Conservation (phyloP, 192 early-diverging fungal genomes). For the Coemansia sp. region DNA sequence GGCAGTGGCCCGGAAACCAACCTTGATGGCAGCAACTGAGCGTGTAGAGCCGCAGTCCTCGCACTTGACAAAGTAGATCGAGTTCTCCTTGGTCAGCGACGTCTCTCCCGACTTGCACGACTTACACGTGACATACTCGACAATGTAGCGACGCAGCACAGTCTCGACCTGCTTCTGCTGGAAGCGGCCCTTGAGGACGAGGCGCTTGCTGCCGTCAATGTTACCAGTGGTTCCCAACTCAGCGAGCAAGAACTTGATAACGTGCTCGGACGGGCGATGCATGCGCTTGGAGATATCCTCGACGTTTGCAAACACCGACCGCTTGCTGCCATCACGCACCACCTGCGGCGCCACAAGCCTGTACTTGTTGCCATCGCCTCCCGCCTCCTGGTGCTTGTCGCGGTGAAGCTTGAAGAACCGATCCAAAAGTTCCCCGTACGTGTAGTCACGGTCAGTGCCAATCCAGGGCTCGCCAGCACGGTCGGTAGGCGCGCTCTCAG, state of each 20-base stretch:
- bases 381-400: conserved; percentile 92
- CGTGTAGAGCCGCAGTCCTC: conserved; percentile 93
- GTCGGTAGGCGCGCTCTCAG: conserved; percentile 43
- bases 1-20: conserved; percentile 92
- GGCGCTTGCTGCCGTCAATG: conserved; percentile 84
- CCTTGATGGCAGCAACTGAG: conserved; percentile 95
- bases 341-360: conserved; percentile 93
- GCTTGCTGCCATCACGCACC: conserved; percentile 91
- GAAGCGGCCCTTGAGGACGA: conserved; percentile 98
- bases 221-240: conserved; percentile 99
- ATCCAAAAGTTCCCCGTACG: conserved; percentile 85
- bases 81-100: conserved; percentile 91
- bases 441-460: conserved; percentile 89
- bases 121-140: conserved; percentile 99
- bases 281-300: conserved; percentile 94
- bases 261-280: conserved; percentile 93
- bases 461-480: conserved; percentile 78
- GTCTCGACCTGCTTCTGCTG: conserved; percentile 99
- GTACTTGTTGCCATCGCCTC: conserved; percentile 91
- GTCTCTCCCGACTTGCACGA: conserved; percentile 97
- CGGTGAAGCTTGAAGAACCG: conserved; percentile 90
- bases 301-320: conserved; percentile 94
- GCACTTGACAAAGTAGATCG: conserved; percentile 96
- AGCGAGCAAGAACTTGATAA: conserved; percentile 97
- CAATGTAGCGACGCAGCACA: conserved; percentile 96